Conservation (phyloP, 2,329 filamentous ascomycete genomes). For the Coniochaeta prunicola region DNA sequence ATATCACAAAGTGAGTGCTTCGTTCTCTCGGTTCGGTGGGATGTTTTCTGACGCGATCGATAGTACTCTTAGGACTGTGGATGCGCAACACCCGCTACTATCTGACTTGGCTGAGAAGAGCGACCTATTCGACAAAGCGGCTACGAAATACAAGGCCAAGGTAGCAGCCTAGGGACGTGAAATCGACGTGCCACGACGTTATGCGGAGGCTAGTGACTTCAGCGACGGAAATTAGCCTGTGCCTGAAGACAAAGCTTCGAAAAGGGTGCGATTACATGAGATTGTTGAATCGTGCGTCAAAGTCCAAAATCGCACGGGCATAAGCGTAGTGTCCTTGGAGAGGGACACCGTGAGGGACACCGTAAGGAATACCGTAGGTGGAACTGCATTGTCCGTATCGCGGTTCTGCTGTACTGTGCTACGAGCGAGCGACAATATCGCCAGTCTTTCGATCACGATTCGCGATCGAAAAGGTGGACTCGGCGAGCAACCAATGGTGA, state of each 20-base stretch:
- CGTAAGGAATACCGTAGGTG: too few relatives aligned
- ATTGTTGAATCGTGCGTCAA: too few relatives aligned
- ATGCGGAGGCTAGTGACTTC: neutral
- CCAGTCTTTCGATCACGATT: neutral
- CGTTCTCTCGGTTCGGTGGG: neutral
- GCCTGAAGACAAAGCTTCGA: neutral
- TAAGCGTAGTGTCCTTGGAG: too few relatives aligned
- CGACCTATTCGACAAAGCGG: constrained; percentile 78
- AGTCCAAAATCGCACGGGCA: too few relatives aligned
- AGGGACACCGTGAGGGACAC: neutral
- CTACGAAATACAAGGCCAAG: constrained; percentile 80
- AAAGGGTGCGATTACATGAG: neutral
- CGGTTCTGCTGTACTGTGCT: too few relatives aligned
- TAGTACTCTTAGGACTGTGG: constrained; percentile 48
- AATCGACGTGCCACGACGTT: neutral
- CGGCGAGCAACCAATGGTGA: neutral
- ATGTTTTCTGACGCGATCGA: constrained; percentile 3
- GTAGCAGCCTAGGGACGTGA: constrained; percentile 45
- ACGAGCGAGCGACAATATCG: neutral
- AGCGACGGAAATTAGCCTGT: neutral
- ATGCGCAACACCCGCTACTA: constrained; percentile 64
- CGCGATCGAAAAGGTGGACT: neutral
- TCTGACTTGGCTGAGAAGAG: constrained; percentile 77
- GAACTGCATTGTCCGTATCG: neutral
- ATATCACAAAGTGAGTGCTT: constrained; percentile 51